Evolutionary conservation across 139 green algal species (phyloP), one percentile per base, ranked within the genome.

Genomic region (Picochlorum sp.): DNA sequence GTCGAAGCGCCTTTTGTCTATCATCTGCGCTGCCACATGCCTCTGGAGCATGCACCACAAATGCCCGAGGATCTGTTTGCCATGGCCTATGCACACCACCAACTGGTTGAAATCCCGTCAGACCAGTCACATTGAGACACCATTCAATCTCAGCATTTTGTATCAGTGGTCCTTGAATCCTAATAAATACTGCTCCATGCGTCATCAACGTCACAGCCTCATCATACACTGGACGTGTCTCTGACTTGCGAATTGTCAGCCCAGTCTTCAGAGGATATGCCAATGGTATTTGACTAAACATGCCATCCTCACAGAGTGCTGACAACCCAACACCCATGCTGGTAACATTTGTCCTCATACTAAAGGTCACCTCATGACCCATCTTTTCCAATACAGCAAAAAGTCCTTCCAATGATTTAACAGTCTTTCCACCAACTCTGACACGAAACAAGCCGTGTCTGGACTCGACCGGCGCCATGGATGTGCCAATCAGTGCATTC

Each of bases 231-330:
- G 13, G 20, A 10, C 21, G 20, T 65, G 58, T 28, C 20, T 37
- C 38, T 8, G 23, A 72, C 37, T 67, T 38, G 34, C 34, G 34
- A 41, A 41, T 41, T 9, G 34, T 41, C 16, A 54, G 2, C 10
- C 65, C 65, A 0, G 65, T 49, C 44, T 45, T 28, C 56, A 72
- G n/a, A 18, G 65, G 65, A 44, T 72, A 72, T 18, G 34, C 58
- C 9, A 72, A 32, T 15, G 65, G 65, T 6, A 72, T 49, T 3
- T 72, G 65, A 52, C n/a, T 26, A 61, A 52, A 72, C 15, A 11
- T 18, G 6, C 47, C 47, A 54, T 54, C n/a, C 49, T 26, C 26
- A 24, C 28, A 47, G 6, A n/a, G 15, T n/a, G 66, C 65, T 4
- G 10, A 51, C 4, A 72, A 15, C 2, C 65, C 65, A 2, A 57